Percentiles rank a stretch among this genome's conserved stretches.
Evolutionary conservation across 1,284 basidiomycete genomes (phyloP).

Genomic region (Calocybe gambosa): DNA sequence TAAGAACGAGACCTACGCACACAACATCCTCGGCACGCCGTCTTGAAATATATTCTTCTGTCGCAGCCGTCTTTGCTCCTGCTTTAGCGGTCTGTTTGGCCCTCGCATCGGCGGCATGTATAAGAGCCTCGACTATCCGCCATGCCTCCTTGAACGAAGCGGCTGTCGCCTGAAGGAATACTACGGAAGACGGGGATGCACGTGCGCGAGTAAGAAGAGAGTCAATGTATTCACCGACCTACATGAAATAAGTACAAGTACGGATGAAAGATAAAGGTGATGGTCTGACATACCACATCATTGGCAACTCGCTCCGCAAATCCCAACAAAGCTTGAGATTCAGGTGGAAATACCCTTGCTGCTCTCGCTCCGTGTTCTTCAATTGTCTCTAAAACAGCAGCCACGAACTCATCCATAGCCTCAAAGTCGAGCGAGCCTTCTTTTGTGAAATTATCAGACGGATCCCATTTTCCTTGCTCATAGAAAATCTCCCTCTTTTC

Average conservation of each 20-base stretch:
- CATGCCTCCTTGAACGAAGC: constrained; percentile 87
- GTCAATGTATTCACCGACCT: constrained; percentile 87
- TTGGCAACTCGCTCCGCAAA: constrained; percentile 73
- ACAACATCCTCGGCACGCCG: constrained; percentile 75
- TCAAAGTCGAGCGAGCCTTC: constrained; percentile 76
- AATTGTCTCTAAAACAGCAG: constrained; percentile 59
- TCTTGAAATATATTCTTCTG: constrained; percentile 24
- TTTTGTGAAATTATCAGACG: constrained; percentile 80
- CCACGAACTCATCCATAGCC: constrained; percentile 91
- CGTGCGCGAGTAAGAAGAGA: constrained; percentile 75
- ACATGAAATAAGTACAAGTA: neutral
- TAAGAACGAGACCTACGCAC: constrained; percentile 32
- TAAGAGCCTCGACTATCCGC: constrained; percentile 77
- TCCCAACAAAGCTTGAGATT: constrained; percentile 63
- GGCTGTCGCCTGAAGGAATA: constrained; percentile 82
- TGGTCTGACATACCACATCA: constrained; percentile 57
- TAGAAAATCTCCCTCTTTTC: constrained; percentile 96
- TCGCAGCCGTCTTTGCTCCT: neutral
- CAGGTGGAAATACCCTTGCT: constrained; percentile 79
- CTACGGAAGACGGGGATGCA: constrained; percentile 52
- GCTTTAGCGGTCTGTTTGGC: neutral
- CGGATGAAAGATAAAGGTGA: neutral
- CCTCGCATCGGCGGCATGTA: constrained; percentile 42
- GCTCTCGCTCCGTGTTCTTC: constrained; percentile 74
- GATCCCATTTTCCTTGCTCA: constrained; percentile 73